phyloP scores from a whole-genome alignment of 257 asterid genomes.

The Mitragyna speciosa region DNA sequence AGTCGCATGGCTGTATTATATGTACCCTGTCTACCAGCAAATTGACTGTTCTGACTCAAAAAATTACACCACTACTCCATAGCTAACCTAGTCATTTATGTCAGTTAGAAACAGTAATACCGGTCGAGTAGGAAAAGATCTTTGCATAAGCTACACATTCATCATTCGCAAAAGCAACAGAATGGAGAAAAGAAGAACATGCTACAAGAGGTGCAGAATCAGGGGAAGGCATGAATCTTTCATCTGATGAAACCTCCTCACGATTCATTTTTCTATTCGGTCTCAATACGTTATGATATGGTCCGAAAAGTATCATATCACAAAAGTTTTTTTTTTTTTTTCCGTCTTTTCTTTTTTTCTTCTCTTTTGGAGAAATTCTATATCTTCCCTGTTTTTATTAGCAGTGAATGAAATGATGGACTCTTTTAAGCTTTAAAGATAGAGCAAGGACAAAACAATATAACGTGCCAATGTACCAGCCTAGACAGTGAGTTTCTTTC shows the following conservation, averaged over 20 bases:
- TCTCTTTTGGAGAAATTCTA: too few relatives aligned
- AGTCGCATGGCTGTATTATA: not conserved
- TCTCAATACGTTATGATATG: not conserved
- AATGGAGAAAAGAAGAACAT: not conserved
- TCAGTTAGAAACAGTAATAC: not conserved
- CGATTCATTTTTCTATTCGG: not conserved
- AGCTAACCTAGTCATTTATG: not conserved
- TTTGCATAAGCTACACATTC: not conserved
- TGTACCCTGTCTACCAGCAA: not conserved
- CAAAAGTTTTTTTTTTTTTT: too few relatives aligned
- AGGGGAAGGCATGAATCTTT: not conserved
- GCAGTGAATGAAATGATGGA: not conserved
- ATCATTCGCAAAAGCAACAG: not conserved
- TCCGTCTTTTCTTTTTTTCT: too few relatives aligned
- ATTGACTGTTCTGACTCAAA: not conserved
- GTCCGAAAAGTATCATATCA: not conserved
- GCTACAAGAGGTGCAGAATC: not conserved
- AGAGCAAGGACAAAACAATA: not conserved
- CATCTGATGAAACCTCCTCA: not conserved
- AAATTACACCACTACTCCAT: not conserved
- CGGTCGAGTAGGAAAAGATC: not conserved
- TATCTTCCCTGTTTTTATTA: too few relatives aligned
- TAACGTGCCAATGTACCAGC: not conserved
- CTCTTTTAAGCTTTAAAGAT: not conserved
- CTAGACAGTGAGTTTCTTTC: not conserved